Conservation (phyloP, 768 basidiomycete species). For the Collybia nuda region DNA sequence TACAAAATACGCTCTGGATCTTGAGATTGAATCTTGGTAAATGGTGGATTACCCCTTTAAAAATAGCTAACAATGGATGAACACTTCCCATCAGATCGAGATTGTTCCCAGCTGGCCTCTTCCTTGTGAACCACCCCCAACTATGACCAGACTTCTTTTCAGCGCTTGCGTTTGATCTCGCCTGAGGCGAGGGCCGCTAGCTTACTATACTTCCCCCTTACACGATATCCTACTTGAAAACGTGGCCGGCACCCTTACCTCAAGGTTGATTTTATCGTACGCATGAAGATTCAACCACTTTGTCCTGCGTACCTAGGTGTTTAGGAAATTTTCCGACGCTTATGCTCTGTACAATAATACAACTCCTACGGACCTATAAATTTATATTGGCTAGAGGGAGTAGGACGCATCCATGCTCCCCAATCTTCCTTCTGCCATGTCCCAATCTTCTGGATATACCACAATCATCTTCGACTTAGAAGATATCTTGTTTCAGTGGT, state of each 20-base stretch:
- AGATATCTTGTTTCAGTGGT: slow-evolving; percentile 59
- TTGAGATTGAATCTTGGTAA: no score
- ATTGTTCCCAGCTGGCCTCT: no score
- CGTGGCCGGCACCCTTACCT: slow-evolving; percentile 9
- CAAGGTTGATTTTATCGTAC: slow-evolving; percentile 14
- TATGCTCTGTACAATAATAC: neutral
- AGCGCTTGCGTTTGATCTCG: no score
- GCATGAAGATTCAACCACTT: slow-evolving; percentile 10
- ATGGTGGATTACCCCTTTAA: no score
- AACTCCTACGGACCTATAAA: slow-evolving; percentile 8
- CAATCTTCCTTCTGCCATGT: slow-evolving; percentile 7
- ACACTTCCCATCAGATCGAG: no score
- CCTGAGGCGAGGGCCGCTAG: slow-evolving; percentile 8
- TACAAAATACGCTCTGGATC: no score
- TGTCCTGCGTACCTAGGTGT: neutral
- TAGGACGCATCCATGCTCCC: neutral
- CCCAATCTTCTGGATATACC: slow-evolving; percentile 17
- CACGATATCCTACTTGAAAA: no score
- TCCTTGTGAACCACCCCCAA: no score
- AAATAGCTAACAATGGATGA: no score
- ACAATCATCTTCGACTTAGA: slow-evolving; percentile 55
- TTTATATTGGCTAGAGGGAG: neutral
- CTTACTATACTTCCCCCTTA: neutral
- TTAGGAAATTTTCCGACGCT: slow-evolving; percentile 1
- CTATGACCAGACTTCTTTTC: no score